Evolutionary conservation across 495 filamentous ascomycete genomes (phyloP).

Genomic region (Penicillium herquei): DNA sequence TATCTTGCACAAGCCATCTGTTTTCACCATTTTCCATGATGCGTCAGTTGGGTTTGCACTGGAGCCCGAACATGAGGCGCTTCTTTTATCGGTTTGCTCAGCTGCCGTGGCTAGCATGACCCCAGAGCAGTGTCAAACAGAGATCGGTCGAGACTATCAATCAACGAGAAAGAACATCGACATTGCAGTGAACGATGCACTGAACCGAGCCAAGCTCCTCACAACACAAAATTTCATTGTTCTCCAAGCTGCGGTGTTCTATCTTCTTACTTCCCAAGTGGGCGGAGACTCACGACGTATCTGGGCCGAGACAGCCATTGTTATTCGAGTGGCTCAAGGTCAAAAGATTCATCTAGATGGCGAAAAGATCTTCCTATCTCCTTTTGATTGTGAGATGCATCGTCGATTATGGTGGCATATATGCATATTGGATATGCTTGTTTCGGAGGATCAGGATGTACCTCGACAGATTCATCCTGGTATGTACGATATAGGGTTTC

Average conservation of each 20-base stretch:
- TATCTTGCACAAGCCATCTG: constrained; percentile 57
- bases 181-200: constrained; percentile 64
- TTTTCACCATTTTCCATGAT: constrained; percentile 33
- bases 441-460: constrained; percentile 72
- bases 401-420: constrained; percentile 78
- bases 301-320: constrained; percentile 60
- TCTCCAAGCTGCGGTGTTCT: constrained; percentile 69
- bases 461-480: constrained; percentile 63
- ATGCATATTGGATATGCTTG: constrained; percentile 67
- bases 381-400: constrained; percentile 74
- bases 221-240: constrained; percentile 61
- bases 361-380: constrained; percentile 52
- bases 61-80: constrained; percentile 51
- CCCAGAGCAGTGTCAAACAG: constrained; percentile 17
- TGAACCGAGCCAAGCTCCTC: constrained; percentile 65
- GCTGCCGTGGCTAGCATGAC: constrained; percentile 65
- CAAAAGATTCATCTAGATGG: constrained; percentile 73
- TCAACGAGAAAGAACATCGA: constrained; percentile 56
- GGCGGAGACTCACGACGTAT: constrained; percentile 54
- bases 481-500: constrained; percentile 63
- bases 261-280: constrained; percentile 55
- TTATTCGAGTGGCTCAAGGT: constrained; percentile 68
- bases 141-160: constrained; percentile 9
- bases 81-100: constrained; percentile 73
- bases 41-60: constrained; percentile 37